Evolutionary conservation across 129 eudicot species (phyloP).

Genomic region (Lactuca saligna): DNA sequence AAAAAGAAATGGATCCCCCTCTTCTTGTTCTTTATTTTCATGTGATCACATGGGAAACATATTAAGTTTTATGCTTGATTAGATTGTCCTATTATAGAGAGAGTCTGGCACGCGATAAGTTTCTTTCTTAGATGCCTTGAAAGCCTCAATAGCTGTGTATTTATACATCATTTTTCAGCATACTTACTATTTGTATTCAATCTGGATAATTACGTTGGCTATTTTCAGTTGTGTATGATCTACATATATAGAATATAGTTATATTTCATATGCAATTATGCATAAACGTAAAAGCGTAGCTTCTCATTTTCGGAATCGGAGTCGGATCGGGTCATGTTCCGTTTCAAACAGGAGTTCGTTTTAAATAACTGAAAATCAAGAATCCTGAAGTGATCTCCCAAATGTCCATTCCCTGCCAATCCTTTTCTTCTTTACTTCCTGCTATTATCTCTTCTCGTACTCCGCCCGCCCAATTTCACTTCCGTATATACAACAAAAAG

Average conservation of each 20-base stretch:
- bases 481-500: conserved; percentile 5
- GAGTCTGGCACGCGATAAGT: too few relatives aligned
- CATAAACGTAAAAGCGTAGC: neutral
- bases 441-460: conserved; percentile 22
- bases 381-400: conserved; percentile 17
- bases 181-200: neutral
- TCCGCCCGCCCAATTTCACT: conserved; percentile 16
- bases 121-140: too few relatives aligned
- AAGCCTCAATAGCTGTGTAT: too few relatives aligned
- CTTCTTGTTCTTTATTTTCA: too few relatives aligned
- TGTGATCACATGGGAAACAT: too few relatives aligned
- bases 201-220: neutral
- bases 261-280: neutral
- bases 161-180: too few relatives aligned
- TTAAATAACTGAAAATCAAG: conserved; percentile 21
- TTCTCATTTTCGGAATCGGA: neutral
- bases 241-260: too few relatives aligned
- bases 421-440: neutral
- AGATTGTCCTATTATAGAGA: too few relatives aligned
- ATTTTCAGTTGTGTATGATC: too few relatives aligned
- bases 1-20: too few relatives aligned
- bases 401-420: conserved; percentile 29
- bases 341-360: conserved; percentile 1
- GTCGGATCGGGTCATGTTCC: neutral
- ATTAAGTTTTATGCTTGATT: too few relatives aligned